These are phyloP conservation scores for Dothiorella sarmentorum DNA, from an alignment of 2,329 filamentous ascomycete genomes.

Conservation along the genomic window DNA sequence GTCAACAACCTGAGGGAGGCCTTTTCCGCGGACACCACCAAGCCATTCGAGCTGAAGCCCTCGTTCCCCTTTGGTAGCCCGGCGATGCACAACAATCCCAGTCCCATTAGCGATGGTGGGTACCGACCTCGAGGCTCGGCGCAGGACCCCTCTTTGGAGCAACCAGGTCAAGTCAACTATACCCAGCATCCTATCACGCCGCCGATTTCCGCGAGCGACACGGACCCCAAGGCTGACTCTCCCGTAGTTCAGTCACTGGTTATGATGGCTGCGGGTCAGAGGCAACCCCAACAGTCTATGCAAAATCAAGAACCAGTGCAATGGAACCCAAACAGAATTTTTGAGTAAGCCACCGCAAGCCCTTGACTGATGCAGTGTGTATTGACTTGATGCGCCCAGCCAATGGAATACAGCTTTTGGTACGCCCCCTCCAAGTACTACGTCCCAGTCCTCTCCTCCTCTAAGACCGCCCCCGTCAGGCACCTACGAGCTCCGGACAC, in stretches of 20 bases:
- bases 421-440: conserved; percentile 53
- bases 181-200: conserved; percentile 70
- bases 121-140: conserved; percentile 50
- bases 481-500: conserved; percentile 36
- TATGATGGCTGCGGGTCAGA: conserved; percentile 62
- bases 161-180: conserved; percentile 62
- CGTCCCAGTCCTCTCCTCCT: conserved; percentile 44
- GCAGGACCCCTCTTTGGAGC: conserved; percentile 48
- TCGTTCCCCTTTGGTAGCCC: conserved; percentile 86
- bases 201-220: conserved; percentile 69
- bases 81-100: conserved; percentile 57
- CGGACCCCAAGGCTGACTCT: conserved; percentile 75
- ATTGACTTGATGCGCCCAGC: conserved; percentile 46
- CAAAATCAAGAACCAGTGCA: conserved; percentile 60
- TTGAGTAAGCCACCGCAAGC: conserved; percentile 65
- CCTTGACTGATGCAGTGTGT: conserved; percentile 16
- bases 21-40: conserved; percentile 80
- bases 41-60: conserved; percentile 84
- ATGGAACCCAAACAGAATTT: conserved; percentile 86
- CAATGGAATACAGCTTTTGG: conserved; percentile 96
- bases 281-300: conserved; percentile 47
- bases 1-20: conserved; percentile 85
- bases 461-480: conserved; percentile 41
- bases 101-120: conserved; percentile 53
- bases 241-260: conserved; percentile 67